These are phyloP conservation scores for Phytophthora pini DNA, from an alignment of 352 stramenopile genomes.

Conservation along the genomic window DNA sequence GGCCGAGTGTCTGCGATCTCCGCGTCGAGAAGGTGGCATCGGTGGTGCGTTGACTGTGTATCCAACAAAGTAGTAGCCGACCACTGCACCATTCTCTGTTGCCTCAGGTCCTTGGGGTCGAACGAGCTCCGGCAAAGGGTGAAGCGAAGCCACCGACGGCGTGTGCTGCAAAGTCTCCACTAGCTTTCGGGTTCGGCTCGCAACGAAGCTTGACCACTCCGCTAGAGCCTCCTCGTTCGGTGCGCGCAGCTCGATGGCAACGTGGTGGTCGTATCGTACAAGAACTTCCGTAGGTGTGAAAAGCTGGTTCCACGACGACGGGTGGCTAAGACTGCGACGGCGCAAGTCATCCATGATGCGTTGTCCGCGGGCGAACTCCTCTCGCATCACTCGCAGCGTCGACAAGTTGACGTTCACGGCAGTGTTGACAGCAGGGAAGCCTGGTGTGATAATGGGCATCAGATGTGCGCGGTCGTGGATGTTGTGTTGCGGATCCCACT, in stretches of 20 bases:
- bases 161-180: conserved; percentile 85
- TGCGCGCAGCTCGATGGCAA: conserved; percentile 68
- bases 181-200: conserved; percentile 83
- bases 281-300: conserved; percentile 80
- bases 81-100: conserved; percentile 9
- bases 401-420: conserved; percentile 85
- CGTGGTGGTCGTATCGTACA: conserved; percentile 86
- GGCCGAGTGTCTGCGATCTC: conserved; percentile 19
- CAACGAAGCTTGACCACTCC: conserved; percentile 81
- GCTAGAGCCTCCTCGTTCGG: conserved; percentile 62
- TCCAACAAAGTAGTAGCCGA: conserved; percentile 78
- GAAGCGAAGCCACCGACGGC: conserved; percentile 59
- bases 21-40: conserved; percentile 7
- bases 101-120: conserved; percentile 23
- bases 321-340: conserved; percentile 64
- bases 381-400: conserved; percentile 73
- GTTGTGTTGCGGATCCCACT: conserved; percentile 82
- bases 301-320: conserved; percentile 76
- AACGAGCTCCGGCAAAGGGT: conserved; percentile 75
- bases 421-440: conserved; percentile 85
- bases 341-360: conserved; percentile 80
- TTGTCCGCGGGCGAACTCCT: conserved; percentile 81
- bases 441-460: conserved; percentile 90
- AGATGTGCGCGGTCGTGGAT: conserved; percentile 80
- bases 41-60: conserved; percentile 51